A percentile compares a stretch with the other conserved stretches of the same genome.
Conservation (phyloP, 306 rosid species). For the Vigna mungo region DNA sequence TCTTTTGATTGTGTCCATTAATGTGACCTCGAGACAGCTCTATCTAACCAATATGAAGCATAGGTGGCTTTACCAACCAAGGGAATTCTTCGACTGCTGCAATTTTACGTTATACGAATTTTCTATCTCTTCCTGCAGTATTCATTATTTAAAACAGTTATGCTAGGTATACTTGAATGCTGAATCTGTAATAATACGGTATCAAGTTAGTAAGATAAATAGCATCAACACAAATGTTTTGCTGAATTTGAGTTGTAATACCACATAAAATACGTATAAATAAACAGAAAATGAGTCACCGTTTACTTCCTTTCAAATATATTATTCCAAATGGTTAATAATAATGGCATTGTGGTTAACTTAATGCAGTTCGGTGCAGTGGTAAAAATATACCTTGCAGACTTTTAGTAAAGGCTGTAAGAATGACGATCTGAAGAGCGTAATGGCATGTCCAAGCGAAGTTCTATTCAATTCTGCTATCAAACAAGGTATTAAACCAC, state of each 20-base stretch:
- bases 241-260: background rate
- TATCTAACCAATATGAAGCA: background rate
- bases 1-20: slow-evolving; percentile 3
- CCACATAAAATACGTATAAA: background rate
- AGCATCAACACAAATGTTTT: background rate
- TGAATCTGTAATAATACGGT: slow-evolving; percentile 14
- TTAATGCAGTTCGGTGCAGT: slow-evolving; percentile 17
- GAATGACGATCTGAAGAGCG: slow-evolving; percentile 75
- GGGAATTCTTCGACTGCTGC: slow-evolving; percentile 65
- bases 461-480: slow-evolving; percentile 67
- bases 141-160: slow-evolving; percentile 14
- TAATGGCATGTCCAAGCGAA: slow-evolving; percentile 62
- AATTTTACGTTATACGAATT: slow-evolving; percentile 54
- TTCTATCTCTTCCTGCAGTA: slow-evolving; percentile 47
- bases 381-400: slow-evolving; percentile 66
- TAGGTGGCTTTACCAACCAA: slow-evolving; percentile 52
- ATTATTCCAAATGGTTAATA: background rate
- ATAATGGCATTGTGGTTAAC: background rate
- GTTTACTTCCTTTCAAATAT: background rate
- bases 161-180: slow-evolving; percentile 3
- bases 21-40: slow-evolving; percentile 12
- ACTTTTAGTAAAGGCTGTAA: slow-evolving; percentile 73
- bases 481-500: slow-evolving; percentile 34
- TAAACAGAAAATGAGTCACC: background rate
- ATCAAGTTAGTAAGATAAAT: slow-evolving; percentile 17